Conservation (phyloP, 208 protist species). For the Wallacemonas sp. region DNA sequence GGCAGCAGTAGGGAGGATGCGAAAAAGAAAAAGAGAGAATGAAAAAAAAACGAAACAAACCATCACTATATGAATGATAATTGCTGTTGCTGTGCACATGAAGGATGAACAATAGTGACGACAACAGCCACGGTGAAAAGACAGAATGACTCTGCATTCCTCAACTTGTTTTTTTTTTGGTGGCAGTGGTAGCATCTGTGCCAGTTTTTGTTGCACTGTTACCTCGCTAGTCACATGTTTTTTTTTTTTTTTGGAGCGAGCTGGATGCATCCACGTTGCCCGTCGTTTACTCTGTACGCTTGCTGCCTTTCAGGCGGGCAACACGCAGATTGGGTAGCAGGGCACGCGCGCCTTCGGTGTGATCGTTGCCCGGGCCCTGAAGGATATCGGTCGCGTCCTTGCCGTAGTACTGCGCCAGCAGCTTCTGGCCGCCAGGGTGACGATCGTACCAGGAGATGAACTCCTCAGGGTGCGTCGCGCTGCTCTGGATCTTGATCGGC, state of each 20-base stretch:
- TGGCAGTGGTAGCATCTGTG: too few relatives aligned
- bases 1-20: too few relatives aligned
- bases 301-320: conserved; percentile 19
- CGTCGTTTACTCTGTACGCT: conserved; percentile 15
- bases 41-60: conserved; percentile 18
- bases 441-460: conserved; percentile 27
- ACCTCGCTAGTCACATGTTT: background rate
- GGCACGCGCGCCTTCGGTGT: conserved; percentile 33
- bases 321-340: conserved; percentile 37
- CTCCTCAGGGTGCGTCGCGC: conserved; percentile 23
- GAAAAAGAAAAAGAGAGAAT: too few relatives aligned
- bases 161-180: conserved; percentile 25
- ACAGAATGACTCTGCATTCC: too few relatives aligned
- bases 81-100: too few relatives aligned
- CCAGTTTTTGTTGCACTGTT: too few relatives aligned
- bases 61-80: too few relatives aligned
- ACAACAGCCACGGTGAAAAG: too few relatives aligned
- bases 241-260: background rate
- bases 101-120: too few relatives aligned
- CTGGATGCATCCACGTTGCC: background rate
- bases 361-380: conserved; percentile 29
- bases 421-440: conserved; percentile 49
- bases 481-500: conserved; percentile 13
- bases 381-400: conserved; percentile 41
- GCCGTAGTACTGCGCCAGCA: conserved; percentile 41